phyloP scores from a whole-genome alignment of 2,329 filamentous ascomycete species.

The Paraphoma sp. region DNA sequence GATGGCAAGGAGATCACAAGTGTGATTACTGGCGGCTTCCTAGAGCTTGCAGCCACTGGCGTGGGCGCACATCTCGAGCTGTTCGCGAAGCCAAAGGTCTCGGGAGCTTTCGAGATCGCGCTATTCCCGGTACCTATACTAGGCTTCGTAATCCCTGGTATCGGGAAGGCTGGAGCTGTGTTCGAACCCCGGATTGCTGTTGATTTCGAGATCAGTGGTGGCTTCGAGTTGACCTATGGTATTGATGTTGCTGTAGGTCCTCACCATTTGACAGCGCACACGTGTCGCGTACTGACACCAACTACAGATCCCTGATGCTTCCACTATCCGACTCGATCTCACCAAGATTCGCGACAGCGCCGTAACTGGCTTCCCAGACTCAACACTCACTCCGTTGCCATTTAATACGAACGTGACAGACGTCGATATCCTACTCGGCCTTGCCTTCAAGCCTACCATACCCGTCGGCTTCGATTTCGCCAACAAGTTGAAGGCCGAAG shows the following conservation, averaged over 20 bases:
- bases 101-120: conserved; percentile 27
- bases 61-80: conserved; percentile 46
- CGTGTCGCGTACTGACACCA: conserved; percentile 6
- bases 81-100: conserved; percentile 31
- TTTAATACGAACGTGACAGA: conserved; percentile 39
- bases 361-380: conserved; percentile 36
- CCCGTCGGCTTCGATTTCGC: conserved; percentile 46
- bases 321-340: conserved; percentile 37
- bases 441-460: conserved; percentile 42
- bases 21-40: conserved; percentile 41
- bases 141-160: conserved; percentile 43
- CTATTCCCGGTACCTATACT: conserved; percentile 36
- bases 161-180: conserved; percentile 45
- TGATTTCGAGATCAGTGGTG: conserved; percentile 34
- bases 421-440: conserved; percentile 32
- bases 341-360: conserved; percentile 29
- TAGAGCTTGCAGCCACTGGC: conserved; percentile 39
- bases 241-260: conserved; percentile 44
- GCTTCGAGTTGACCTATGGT: conserved; percentile 44
- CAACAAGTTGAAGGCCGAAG: conserved; percentile 32
- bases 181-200: conserved; percentile 38
- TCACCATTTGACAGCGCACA: too few relatives aligned
- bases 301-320: conserved; percentile 34
- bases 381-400: conserved; percentile 39
- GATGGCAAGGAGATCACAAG: conserved; percentile 31